Evolutionary conservation across 257 asterid genomes (phyloP).

Genomic region (Nicotiana paniculata): DNA sequence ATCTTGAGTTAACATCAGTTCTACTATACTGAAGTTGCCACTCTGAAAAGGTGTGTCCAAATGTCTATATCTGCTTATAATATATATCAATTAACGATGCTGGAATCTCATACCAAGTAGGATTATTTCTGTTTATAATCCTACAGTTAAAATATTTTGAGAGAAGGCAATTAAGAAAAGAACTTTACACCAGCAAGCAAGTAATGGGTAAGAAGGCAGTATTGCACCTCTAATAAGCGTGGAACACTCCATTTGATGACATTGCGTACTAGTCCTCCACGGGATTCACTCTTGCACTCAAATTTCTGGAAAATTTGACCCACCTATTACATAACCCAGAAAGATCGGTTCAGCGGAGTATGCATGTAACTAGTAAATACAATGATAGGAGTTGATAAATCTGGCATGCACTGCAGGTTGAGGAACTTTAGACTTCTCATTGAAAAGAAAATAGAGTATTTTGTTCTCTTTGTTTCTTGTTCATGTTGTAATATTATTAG

Average conservation of each 20-base stretch:
- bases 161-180: not conserved
- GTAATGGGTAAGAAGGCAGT: not conserved
- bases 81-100: not conserved
- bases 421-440: not conserved
- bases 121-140: not conserved
- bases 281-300: slow-evolving; percentile 50
- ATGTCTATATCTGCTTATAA: not conserved
- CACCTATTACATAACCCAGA: slow-evolving; percentile 30
- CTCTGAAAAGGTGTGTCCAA: not conserved
- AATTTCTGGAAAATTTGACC: slow-evolving; percentile 82
- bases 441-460: not conserved
- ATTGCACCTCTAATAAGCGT: slow-evolving; percentile 55
- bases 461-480: not conserved
- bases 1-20: not conserved
- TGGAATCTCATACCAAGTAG: not conserved
- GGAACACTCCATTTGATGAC: slow-evolving; percentile 80
- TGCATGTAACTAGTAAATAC: not conserved
- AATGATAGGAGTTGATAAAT: not conserved
- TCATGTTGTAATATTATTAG: not conserved
- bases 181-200: not conserved
- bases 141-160: not conserved
- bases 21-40: not conserved
- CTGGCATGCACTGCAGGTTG: not conserved
- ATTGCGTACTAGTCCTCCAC: slow-evolving; percentile 58
- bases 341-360: not conserved